phyloP scores from a whole-genome alignment of 176 grass and related monocot genomes.

The Oryza glumipatula region DNA sequence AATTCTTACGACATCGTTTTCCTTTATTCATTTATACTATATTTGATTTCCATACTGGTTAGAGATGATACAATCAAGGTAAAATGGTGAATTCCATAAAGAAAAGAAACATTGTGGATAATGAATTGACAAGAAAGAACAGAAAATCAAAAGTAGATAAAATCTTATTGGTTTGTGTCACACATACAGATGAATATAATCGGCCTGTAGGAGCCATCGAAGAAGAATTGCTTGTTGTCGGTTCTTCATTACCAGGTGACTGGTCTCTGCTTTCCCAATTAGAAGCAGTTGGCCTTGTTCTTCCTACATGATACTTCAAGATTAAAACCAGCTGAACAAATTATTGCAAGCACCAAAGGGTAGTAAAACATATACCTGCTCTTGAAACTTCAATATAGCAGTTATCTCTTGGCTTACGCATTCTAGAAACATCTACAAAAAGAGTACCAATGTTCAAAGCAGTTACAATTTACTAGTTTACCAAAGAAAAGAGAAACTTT shows the following conservation, averaged over 20 bases:
- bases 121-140: not conserved
- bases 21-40: conserved; percentile 9
- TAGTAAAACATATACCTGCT: conserved; percentile 72
- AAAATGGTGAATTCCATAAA: not conserved
- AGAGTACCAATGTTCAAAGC: conserved; percentile 34
- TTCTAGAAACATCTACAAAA: conserved; percentile 72
- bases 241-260: conserved; percentile 66
- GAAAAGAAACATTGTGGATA: not conserved
- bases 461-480: conserved; percentile 14
- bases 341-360: conserved; percentile 27
- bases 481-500: not conserved
- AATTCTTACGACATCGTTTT: not conserved
- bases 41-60: not conserved
- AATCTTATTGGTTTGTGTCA: conserved; percentile 19
- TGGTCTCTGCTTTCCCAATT: conserved; percentile 75
- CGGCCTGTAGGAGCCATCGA: conserved; percentile 31
- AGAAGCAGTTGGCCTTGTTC: conserved; percentile 71
- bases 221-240: conserved; percentile 62
- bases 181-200: conserved; percentile 74
- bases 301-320: conserved; percentile 54
- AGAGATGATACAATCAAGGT: conserved; percentile 2
- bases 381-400: conserved; percentile 84
- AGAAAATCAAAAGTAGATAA: conserved; percentile 20
- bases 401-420: conserved; percentile 74
- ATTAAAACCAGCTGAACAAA: conserved; percentile 34